phyloP scores from a whole-genome alignment of 2,329 filamentous ascomycete species.

The Fusarium gaditjirri region DNA sequence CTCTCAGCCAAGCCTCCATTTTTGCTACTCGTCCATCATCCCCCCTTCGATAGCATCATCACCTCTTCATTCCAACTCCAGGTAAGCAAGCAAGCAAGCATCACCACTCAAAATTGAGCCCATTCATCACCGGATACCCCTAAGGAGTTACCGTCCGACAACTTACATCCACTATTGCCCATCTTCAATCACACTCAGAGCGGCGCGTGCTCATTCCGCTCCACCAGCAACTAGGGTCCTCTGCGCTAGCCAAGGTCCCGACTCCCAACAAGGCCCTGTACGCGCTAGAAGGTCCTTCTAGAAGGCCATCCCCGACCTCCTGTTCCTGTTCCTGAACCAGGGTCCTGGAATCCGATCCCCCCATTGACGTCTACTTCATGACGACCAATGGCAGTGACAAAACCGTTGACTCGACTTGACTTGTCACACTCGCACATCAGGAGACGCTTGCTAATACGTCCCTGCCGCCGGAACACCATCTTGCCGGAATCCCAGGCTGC shows the following conservation, averaged over 20 bases:
- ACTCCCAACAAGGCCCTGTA: conserved; percentile 33
- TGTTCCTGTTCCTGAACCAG: conserved; percentile 37
- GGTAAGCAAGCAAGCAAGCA: conserved; percentile 12
- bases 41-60: conserved; percentile 2
- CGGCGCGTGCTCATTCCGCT: conserved; percentile 31
- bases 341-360: conserved; percentile 40
- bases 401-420: conserved; percentile 15
- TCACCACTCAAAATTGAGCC: conserved; percentile 40
- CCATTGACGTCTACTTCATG: conserved; percentile 32
- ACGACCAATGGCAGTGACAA: conserved; percentile 35
- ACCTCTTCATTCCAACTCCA: conserved; percentile 10
- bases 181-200: conserved; percentile 35
- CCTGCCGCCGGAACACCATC: conserved; percentile 25
- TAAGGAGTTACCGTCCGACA: conserved; percentile 28
- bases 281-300: conserved; percentile 46
- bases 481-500: conserved; percentile 16
- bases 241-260: conserved; percentile 5
- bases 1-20: conserved; percentile 15
- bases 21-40: conserved; percentile 2
- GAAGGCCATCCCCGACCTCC: conserved; percentile 41
- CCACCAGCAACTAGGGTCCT: conserved; percentile 36
- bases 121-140: conserved; percentile 30
- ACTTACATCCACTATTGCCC: conserved; percentile 31
- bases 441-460: conserved; percentile 24
- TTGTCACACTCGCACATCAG: conserved; percentile 31